Evolutionary conservation across 1,284 basidiomycete genomes (phyloP).

Genomic region (Apiotrichum akiyoshidainum): DNA sequence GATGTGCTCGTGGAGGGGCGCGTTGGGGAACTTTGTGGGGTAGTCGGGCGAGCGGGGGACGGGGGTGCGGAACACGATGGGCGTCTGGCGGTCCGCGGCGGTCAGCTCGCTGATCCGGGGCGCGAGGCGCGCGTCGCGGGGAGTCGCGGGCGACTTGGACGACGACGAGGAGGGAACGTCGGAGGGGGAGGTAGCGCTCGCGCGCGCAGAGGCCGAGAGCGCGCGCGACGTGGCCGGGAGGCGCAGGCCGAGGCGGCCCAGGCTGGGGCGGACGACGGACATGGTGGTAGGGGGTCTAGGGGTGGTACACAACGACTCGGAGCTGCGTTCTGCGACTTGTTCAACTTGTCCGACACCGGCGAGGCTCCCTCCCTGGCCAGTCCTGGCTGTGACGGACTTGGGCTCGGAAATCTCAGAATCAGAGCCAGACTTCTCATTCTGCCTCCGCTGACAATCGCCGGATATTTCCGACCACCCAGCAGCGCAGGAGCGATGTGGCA

Average conservation of each 20-base stretch:
- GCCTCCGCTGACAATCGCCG: not conserved
- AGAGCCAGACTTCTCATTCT: too few relatives aligned
- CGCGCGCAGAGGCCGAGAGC: not conserved
- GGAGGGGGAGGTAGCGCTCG: conserved; percentile 1
- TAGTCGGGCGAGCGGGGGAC: conserved; percentile 29
- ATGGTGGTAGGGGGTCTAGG: conserved; percentile 2
- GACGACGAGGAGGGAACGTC: conserved; percentile 9
- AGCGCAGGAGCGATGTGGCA: not conserved
- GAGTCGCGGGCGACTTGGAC: not conserved
- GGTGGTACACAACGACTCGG: too few relatives aligned
- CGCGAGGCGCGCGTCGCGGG: not conserved
- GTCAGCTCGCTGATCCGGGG: not conserved
- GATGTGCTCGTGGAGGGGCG: conserved; percentile 35
- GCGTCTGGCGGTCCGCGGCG: conserved; percentile 7
- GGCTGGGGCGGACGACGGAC: conserved; percentile 14
- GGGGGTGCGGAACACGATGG: conserved; percentile 1
- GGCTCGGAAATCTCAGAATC: too few relatives aligned
- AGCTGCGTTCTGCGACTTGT: too few relatives aligned
- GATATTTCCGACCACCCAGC: not conserved
- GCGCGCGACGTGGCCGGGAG: not conserved
- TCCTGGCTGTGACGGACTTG: too few relatives aligned
- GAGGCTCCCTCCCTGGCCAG: too few relatives aligned
- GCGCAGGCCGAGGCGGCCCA: not conserved
- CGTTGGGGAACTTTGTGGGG: conserved; percentile 21
- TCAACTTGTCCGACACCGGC: too few relatives aligned